Conservation (phyloP, 306 rosid genomes). For the Cucurbita pepo region DNA sequence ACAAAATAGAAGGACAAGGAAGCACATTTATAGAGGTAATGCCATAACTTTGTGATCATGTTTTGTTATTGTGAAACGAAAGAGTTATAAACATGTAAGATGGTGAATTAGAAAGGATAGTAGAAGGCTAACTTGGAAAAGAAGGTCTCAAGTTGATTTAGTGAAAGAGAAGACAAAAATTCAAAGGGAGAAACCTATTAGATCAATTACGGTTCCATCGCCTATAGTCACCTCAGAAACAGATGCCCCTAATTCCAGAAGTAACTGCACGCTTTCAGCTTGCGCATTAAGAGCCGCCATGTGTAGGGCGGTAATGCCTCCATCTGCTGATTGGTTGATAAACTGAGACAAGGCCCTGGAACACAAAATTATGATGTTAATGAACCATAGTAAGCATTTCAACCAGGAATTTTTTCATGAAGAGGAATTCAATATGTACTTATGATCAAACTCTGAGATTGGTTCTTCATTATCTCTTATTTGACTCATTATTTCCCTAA, state of each 20-base stretch:
- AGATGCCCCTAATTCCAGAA: conserved; percentile 83
- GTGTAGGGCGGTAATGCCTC: conserved; percentile 94
- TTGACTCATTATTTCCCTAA: conserved; percentile 37
- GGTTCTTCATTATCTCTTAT: conserved; percentile 21
- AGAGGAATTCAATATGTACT: conserved; percentile 28
- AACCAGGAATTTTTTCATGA: background rate
- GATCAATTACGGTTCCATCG: conserved; percentile 84
- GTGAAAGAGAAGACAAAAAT: background rate
- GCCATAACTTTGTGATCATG: background rate
- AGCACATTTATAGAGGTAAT: background rate
- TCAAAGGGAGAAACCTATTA: conserved; percentile 45
- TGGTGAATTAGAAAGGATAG: background rate
- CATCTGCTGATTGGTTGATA: conserved; percentile 73
- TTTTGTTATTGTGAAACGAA: background rate
- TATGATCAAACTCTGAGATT: conserved; percentile 38
- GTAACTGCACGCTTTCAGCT: conserved; percentile 68
- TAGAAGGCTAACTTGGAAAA: background rate
- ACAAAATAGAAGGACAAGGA: background rate
- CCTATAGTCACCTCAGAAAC: conserved; percentile 59
- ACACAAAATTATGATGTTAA: conserved; percentile 12
- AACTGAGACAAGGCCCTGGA: conserved; percentile 47
- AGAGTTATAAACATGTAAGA: background rate
- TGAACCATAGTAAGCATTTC: conserved; percentile 10
- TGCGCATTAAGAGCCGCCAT: conserved; percentile 95
- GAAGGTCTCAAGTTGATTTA: background rate